These are phyloP conservation scores for Penicillium coprophilum DNA, from an alignment of 495 filamentous ascomycete species.

Conservation along the genomic window DNA sequence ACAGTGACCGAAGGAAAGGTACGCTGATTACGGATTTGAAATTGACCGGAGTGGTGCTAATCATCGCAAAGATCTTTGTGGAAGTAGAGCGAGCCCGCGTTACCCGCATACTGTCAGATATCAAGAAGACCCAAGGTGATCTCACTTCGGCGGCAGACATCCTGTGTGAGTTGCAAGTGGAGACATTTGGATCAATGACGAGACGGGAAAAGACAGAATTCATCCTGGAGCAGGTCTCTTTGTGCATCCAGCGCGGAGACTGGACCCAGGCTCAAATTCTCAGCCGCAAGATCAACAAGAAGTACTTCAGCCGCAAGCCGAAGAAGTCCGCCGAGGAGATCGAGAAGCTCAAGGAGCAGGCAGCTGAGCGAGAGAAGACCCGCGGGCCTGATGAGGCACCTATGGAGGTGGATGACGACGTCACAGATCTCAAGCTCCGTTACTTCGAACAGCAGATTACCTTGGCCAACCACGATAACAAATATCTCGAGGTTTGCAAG, in stretches of 20 bases:
- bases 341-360: conserved; percentile 83
- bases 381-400: conserved; percentile 67
- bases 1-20: conserved; percentile 98
- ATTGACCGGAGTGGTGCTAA: conserved; percentile 9
- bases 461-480: conserved; percentile 91
- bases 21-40: conserved; percentile 14
- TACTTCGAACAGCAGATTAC: conserved; percentile 97
- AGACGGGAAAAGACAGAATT: conserved; percentile 97
- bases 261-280: conserved; percentile 95
- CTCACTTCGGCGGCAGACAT: conserved; percentile 86
- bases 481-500: conserved; percentile 96
- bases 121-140: conserved; percentile 94
- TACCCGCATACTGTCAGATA: conserved; percentile 90
- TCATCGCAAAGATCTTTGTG: conserved; percentile 75
- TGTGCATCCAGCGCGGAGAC: conserved; percentile 94
- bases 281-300: conserved; percentile 93
- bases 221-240: conserved; percentile 88
- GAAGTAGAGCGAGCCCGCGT: conserved; percentile 96
- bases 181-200: conserved; percentile 98
- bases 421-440: conserved; percentile 91
- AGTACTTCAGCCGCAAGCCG: conserved; percentile 82
- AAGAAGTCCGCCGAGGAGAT: conserved; percentile 85
- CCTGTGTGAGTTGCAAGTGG: conserved; percentile 95
- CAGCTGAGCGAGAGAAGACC: conserved; percentile 76
- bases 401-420: conserved; percentile 78